Conservation (phyloP, 192 early-diverging fungal genomes). For the Coemansia sp. region DNA sequence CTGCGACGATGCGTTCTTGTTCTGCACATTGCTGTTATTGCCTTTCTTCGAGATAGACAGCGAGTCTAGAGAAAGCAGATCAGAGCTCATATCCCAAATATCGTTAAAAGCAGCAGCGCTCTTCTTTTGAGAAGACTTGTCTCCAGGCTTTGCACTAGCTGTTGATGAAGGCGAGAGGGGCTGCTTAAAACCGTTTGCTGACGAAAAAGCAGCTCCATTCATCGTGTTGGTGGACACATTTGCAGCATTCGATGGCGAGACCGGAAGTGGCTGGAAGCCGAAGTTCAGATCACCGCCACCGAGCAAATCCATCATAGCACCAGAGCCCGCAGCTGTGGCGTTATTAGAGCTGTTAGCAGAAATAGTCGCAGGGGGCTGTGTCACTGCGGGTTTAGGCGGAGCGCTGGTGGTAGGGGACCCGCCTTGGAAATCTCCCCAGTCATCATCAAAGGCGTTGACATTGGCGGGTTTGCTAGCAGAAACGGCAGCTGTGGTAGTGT, state of each 20-base stretch:
- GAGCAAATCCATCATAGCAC: slow-evolving; percentile 25
- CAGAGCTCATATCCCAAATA: slow-evolving; percentile 70
- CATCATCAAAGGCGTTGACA: slow-evolving; percentile 57
- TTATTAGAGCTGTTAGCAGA: background rate
- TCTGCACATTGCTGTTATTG: slow-evolving; percentile 13
- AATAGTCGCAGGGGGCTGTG: slow-evolving; percentile 15
- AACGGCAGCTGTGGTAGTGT: slow-evolving; percentile 22
- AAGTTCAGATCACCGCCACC: slow-evolving; percentile 21
- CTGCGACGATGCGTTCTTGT: slow-evolving; percentile 5
- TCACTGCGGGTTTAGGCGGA: slow-evolving; percentile 6
- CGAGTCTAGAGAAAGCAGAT: slow-evolving; percentile 70
- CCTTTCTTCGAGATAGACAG: slow-evolving; percentile 60
- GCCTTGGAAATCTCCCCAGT: slow-evolving; percentile 78
- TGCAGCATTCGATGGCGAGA: slow-evolving; percentile 12
- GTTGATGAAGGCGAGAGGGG: slow-evolving; percentile 9
- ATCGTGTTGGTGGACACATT: background rate
- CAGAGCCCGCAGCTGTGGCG: slow-evolving; percentile 12
- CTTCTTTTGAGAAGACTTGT: slow-evolving; percentile 15
- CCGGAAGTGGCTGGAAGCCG: slow-evolving; percentile 31
- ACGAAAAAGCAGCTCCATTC: background rate
- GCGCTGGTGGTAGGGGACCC: slow-evolving; percentile 4
- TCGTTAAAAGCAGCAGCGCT: slow-evolving; percentile 48
- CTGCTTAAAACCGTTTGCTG: background rate
- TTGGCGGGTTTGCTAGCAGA: slow-evolving; percentile 3
- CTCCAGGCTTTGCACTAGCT: slow-evolving; percentile 3